These are phyloP conservation scores for Raphanus raphanistrum DNA, from an alignment of 345 rosid species.

Conservation along the genomic window DNA sequence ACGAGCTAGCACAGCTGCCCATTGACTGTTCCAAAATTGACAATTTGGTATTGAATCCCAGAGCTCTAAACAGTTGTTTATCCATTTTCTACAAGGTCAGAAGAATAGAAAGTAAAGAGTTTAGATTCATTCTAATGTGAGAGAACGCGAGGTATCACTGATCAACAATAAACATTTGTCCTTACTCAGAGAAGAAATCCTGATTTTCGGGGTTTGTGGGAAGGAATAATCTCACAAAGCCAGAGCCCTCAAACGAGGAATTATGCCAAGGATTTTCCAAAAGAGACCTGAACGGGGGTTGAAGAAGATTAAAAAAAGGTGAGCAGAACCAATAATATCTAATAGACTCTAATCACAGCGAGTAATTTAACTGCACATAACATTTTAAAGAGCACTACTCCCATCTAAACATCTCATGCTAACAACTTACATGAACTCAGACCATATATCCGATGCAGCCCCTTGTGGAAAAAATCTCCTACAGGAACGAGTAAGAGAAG, in stretches of 20 bases:
- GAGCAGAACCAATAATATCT: constrained; percentile 3
- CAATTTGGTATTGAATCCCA: constrained; percentile 97
- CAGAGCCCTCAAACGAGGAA: constrained; percentile 94
- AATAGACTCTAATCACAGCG: constrained; percentile 21
- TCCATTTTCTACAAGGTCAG: constrained; percentile 70
- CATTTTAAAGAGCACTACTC: constrained; percentile 1
- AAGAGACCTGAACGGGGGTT: constrained; percentile 58
- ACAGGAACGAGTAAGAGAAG: constrained; percentile 85
- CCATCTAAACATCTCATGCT: constrained; percentile 14
- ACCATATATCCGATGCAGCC: constrained; percentile 93
- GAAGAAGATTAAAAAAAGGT: constrained; percentile 16
- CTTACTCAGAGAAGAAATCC: constrained; percentile 88
- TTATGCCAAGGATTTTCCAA: constrained; percentile 99
- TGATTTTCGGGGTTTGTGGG: constrained; percentile 85
- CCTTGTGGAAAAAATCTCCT: constrained; percentile 83
- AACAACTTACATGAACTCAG: constrained; percentile 76
- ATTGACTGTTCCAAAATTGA: constrained; percentile 97
- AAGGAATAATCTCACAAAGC: constrained; percentile 89
- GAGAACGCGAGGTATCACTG: constrained; percentile 19
- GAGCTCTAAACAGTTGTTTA: constrained; percentile 59
- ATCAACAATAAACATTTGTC: constrained; percentile 10
- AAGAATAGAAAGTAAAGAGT: background rate
- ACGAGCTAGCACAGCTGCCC: constrained; percentile 87
- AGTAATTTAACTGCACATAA: constrained; percentile 10
- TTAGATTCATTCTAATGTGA: constrained; percentile 18